Conservation (phyloP, 2,329 filamentous ascomycete species). For the Trichoderma aggressivum region DNA sequence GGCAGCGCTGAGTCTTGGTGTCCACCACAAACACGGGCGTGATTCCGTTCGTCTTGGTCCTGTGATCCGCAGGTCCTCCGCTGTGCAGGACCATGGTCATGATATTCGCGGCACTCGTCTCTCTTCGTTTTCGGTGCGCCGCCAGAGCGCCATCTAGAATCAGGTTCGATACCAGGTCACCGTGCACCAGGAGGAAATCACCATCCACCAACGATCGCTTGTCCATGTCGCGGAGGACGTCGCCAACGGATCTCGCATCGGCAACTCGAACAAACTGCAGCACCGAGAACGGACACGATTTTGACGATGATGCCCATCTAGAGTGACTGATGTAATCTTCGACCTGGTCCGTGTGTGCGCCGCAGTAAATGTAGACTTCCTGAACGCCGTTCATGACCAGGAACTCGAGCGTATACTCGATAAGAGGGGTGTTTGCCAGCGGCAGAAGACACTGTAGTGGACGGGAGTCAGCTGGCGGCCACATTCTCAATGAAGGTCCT, state of each 20-base stretch:
- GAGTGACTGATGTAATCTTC: slow-evolving; percentile 83
- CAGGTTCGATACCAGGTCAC: slow-evolving; percentile 87
- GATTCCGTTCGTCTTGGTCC: slow-evolving; percentile 71
- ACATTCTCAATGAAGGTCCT: not conserved
- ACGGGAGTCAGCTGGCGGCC: not conserved
- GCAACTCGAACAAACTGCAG: slow-evolving; percentile 82
- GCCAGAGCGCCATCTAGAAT: slow-evolving; percentile 75
- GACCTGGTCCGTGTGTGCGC: slow-evolving; percentile 79
- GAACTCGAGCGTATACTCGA: slow-evolving; percentile 97
- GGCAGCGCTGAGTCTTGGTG: slow-evolving; percentile 70
- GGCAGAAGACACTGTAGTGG: slow-evolving; percentile 77
- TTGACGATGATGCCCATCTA: slow-evolving; percentile 60
- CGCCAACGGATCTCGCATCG: slow-evolving; percentile 81
- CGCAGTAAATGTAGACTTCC: slow-evolving; percentile 89
- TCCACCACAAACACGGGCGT: slow-evolving; percentile 86
- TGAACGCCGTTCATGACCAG: slow-evolving; percentile 93
- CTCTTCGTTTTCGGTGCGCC: slow-evolving; percentile 74
- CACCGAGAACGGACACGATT: slow-evolving; percentile 65
- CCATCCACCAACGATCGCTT: slow-evolving; percentile 78
- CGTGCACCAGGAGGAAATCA: slow-evolving; percentile 90
- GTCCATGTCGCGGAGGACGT: slow-evolving; percentile 92
- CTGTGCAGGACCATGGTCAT: slow-evolving; percentile 94
- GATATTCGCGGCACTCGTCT: slow-evolving; percentile 87
- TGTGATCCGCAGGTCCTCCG: slow-evolving; percentile 65
- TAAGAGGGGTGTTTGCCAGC: slow-evolving; percentile 87